Evolutionary conservation across 192 early-diverging fungal genomes (phyloP).

Genomic region (Podila clonocystis): DNA sequence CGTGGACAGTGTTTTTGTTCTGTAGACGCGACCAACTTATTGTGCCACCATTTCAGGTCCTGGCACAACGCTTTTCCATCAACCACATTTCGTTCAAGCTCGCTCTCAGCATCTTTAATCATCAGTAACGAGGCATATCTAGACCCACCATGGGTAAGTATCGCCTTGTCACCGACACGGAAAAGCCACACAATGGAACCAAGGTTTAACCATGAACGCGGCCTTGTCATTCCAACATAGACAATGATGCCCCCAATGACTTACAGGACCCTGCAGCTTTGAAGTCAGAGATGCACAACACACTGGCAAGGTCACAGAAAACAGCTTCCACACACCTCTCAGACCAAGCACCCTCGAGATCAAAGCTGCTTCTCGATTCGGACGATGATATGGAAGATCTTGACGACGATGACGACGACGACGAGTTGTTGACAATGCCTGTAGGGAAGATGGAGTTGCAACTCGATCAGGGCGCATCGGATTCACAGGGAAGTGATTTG

Average conservation of each 20-base stretch:
- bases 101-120: too few species aligned
- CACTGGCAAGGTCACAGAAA: not conserved
- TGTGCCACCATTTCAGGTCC: too few species aligned
- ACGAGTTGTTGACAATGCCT: slow-evolving; percentile 23
- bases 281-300: not conserved
- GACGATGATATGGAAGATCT: slow-evolving; percentile 42
- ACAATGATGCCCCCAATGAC: not conserved
- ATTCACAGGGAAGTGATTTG: not conserved
- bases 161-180: too few species aligned
- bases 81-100: too few species aligned
- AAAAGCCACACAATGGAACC: too few species aligned
- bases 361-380: slow-evolving; percentile 33
- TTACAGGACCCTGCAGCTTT: not conserved
- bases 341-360: not conserved
- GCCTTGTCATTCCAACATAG: not conserved
- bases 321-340: not conserved
- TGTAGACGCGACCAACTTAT: too few species aligned
- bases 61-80: too few species aligned
- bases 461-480: slow-evolving; percentile 6
- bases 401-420: slow-evolving; percentile 16
- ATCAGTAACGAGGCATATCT: too few species aligned
- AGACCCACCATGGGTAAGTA: too few species aligned
- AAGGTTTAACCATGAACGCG: too few species aligned
- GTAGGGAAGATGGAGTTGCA: slow-evolving; percentile 23
- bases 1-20: too few species aligned